Evolutionary conservation across 108 stramenopile species (phyloP).

Genomic region (Skeletonema marinoi): DNA sequence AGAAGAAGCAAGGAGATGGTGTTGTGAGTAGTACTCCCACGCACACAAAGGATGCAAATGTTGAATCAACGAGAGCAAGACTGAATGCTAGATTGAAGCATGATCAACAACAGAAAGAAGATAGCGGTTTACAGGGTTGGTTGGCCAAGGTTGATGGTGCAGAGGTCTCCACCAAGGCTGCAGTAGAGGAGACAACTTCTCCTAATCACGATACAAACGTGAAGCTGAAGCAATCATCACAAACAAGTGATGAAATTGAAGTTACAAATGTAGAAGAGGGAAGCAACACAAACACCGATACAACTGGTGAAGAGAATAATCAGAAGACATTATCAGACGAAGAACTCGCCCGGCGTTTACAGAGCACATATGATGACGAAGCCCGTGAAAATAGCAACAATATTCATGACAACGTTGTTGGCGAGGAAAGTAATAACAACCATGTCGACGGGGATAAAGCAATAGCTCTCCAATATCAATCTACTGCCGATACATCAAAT

Average conservation of each 20-base stretch:
- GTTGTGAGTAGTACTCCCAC: not conserved
- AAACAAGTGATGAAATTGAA: not conserved
- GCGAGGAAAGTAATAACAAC: slow-evolving; percentile 26
- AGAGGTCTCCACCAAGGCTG: not conserved
- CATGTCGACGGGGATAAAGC: not conserved
- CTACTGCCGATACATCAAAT: not conserved
- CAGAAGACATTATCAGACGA: not conserved
- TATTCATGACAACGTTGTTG: slow-evolving; percentile 1
- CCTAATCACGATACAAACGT: not conserved
- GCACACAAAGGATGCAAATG: not conserved
- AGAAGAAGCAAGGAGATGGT: not conserved
- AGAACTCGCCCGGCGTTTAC: not conserved
- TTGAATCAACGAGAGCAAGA: not conserved
- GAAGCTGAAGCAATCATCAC: not conserved
- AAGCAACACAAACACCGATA: not conserved
- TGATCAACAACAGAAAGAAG: not conserved
- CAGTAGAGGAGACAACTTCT: not conserved
- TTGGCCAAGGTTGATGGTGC: slow-evolving; percentile 10
- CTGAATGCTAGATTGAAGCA: not conserved
- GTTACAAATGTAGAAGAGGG: not conserved
- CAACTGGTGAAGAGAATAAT: not conserved
- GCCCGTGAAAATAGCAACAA: not conserved
- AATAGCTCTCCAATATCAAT: slow-evolving; percentile 3
- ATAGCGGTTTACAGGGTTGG: not conserved
- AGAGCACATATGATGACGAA: not conserved